These are phyloP conservation scores for Hygrophorus russula DNA, from an alignment of 768 basidiomycete species.

Conservation along the genomic window DNA sequence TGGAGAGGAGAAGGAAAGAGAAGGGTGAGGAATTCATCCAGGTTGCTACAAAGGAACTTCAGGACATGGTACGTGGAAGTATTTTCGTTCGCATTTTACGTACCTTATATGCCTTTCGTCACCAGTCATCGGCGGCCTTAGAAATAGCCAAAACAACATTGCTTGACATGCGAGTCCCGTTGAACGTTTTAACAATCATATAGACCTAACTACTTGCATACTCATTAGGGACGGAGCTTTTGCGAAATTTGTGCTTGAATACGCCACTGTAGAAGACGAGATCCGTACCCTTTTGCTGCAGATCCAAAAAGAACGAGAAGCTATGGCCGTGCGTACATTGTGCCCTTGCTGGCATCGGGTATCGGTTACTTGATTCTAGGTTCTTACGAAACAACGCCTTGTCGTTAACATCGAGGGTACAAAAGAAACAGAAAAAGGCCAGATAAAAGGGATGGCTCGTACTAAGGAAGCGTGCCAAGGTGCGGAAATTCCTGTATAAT, in stretches of 20 bases:
- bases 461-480: slow-evolving; percentile 13
- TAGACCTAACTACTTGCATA: slow-evolving; percentile 12
- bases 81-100: neutral
- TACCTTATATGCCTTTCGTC: neutral
- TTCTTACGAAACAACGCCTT: slow-evolving; percentile 6
- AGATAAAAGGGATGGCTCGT: slow-evolving; percentile 11
- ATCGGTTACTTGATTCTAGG: slow-evolving; percentile 1
- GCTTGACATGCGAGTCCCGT: neutral
- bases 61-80: neutral
- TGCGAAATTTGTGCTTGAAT: slow-evolving; percentile 12
- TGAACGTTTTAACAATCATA: neutral
- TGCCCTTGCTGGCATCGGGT: neutral
- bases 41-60: neutral
- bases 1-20: slow-evolving; percentile 3
- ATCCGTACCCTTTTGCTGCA: slow-evolving; percentile 14
- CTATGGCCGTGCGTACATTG: slow-evolving; percentile 6
- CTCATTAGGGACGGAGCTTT: slow-evolving; percentile 11
- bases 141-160: neutral
- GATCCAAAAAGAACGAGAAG: slow-evolving; percentile 10
- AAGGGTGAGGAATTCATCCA: slow-evolving; percentile 1
- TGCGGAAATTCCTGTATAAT: slow-evolving; percentile 1
- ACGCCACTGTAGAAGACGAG: slow-evolving; percentile 13
- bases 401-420: neutral
- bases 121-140: neutral
- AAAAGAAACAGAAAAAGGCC: slow-evolving; percentile 8